These are phyloP conservation scores for Rhizopogon salebrosus DNA, from an alignment of 768 basidiomycete genomes.

Conservation along the genomic window DNA sequence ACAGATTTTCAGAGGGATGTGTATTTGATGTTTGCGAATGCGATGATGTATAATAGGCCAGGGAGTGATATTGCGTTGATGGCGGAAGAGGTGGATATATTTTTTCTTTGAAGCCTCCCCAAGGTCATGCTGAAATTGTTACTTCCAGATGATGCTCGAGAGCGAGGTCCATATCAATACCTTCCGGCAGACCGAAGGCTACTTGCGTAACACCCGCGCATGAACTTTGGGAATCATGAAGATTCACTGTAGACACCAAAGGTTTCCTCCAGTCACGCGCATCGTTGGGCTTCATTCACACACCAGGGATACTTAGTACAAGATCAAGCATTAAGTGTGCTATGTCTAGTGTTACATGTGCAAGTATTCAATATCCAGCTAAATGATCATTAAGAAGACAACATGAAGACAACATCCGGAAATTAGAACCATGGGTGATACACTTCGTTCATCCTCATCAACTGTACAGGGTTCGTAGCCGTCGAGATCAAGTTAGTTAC, in stretches of 20 bases:
- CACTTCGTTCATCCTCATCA: slow-evolving; percentile 81
- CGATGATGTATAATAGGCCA: slow-evolving; percentile 94
- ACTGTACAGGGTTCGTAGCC: slow-evolving; percentile 80
- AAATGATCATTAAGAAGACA: not conserved
- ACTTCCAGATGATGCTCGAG: slow-evolving; percentile 66
- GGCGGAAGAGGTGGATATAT: slow-evolving; percentile 79
- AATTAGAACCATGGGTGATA: slow-evolving; percentile 81
- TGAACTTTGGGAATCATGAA: slow-evolving; percentile 4
- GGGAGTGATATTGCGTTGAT: slow-evolving; percentile 82
- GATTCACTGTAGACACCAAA: not conserved
- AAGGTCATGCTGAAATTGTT: not conserved
- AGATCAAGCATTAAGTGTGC: not conserved
- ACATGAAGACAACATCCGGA: not conserved
- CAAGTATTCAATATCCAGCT: not conserved
- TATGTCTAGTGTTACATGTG: not conserved
- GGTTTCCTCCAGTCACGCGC: too few species aligned
- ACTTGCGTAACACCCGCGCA: slow-evolving; percentile 40
- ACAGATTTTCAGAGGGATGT: slow-evolving; percentile 89
- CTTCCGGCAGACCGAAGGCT: slow-evolving; percentile 75
- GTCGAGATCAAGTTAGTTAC: slow-evolving; percentile 78
- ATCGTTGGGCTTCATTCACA: not conserved
- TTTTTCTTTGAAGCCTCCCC: not conserved
- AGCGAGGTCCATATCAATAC: slow-evolving; percentile 62
- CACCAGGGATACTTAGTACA: not conserved
- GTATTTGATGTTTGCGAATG: slow-evolving; percentile 92